A percentile compares a stretch with the other conserved stretches of the same genome.
These are phyloP conservation scores for Petunia hybrid DNA, from an alignment of 305 asterid species.

Conservation along the genomic window DNA sequence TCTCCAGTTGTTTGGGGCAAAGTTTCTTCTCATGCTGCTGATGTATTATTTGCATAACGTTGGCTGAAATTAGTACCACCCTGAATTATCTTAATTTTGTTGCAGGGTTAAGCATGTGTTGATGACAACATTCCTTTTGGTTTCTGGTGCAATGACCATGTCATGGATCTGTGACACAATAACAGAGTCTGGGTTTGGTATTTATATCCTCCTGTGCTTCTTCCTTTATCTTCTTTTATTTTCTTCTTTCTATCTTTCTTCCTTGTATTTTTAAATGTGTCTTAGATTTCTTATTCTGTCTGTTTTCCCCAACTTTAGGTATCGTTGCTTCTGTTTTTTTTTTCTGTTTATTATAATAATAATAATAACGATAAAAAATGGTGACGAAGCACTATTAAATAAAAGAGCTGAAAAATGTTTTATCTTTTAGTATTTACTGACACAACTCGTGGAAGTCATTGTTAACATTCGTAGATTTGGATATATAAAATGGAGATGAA, in stretches of 20 bases:
- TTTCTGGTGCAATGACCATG: constrained; percentile 95
- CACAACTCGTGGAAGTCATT: background rate
- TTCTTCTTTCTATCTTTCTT: constrained; percentile 26
- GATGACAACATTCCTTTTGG: constrained; percentile 77
- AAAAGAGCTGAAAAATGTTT: no score
- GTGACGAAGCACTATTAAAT: background rate
- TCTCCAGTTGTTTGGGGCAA: background rate
- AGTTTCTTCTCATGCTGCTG: constrained; percentile 18
- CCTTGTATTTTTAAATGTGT: constrained; percentile 5
- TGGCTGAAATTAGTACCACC: background rate
- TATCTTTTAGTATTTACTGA: background rate
- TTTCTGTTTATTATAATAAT: no score
- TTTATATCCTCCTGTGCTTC: constrained; percentile 2
- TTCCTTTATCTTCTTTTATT: constrained; percentile 20
- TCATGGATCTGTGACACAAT: constrained; percentile 95
- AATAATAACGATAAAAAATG: background rate
- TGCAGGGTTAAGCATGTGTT: constrained; percentile 90
- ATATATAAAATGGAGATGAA: no score
- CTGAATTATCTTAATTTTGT: constrained; percentile 26
- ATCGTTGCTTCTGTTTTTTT: constrained; percentile 8
- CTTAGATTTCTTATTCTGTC: constrained; percentile 8
- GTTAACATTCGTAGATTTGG: background rate
- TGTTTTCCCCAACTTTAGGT: background rate
- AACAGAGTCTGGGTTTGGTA: constrained; percentile 97
- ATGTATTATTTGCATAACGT: constrained; percentile 17